Evolutionary conservation across 2,329 filamentous ascomycete genomes (phyloP), one percentile per base, ranked within the genome.

Genomic region (Hypoxylon sp.): DNA sequence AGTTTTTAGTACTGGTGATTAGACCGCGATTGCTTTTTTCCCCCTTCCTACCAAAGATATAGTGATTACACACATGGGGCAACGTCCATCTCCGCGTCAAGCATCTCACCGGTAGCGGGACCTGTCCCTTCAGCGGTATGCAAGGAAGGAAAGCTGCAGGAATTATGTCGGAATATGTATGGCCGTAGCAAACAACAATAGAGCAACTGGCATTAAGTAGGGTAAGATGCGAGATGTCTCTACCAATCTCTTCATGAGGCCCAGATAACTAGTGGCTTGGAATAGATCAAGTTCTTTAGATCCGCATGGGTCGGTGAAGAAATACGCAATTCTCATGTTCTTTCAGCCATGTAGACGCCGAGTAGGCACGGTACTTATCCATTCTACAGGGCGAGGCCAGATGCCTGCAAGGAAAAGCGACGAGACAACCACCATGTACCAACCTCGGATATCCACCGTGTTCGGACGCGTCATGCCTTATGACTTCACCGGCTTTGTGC

Each of bases 111-210:
- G 35, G 47, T 39, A 52, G 44, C 53, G 33, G 58, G 24, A 58
- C 33, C 42, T n/a, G 37, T 51, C 37, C 54, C 22, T 44, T 53
- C 39, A 55, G 50, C 24, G 22, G 29, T n/a, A 69, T 54, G 69
- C 63, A 66, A 62, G 63, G 37, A 67, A 67, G 47, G 58, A 29
- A 58, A 50, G 52, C 63, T 71, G 66, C 63, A 71, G 55, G 35
- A 61, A 61, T 47, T 22, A 55, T 58, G 62, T 33, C 58, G 31
- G 42, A 35, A 51, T 53, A 63, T 47, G 58, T 63, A 59, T 54
- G 59, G 54, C 44, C 39, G 48, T 67, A 65, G 62, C 55, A 63
- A 71, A 58, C 63, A 60, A 63, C 39, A 10, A 22, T 22, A 39
- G 11, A 48, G 42, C 31, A 35, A 37, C 53, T 63, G 26, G 35